Base-by-base conservation (phyloP, 164 flowering plant genomes). In the Umbellularia californica region DNA sequence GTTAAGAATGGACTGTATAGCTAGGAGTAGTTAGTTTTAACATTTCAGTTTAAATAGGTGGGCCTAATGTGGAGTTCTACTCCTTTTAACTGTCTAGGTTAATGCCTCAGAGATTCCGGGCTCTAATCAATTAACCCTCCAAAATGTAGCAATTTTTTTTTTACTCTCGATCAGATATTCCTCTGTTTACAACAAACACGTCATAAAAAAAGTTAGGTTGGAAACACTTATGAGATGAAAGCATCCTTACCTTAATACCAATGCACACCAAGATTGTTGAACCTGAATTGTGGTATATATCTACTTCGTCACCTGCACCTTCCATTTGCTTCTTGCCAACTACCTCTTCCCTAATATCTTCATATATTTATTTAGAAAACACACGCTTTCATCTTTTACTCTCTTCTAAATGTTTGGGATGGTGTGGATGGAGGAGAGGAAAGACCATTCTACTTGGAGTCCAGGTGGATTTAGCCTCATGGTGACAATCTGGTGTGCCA, bases 401-500 rank as follows among this genome's bases (percentile, higher is more conserved):
- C n/a, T 24, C 19, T 25, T 23, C 33, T 20, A 15, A 13, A 50
- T 24, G 3, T 60, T 20, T 47, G 23, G 50, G 12, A 33, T 65
- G 20, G 27, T 14, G 11, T 20, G 51, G 50, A 58, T 25, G 50
- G 50, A 71, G 47, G 30, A 58, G 52, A 5, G 62, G 65, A 60
- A 65, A 15, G 78, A 69, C 79, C 11, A 20, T 55, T 12, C 77
- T 67, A 67, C 50, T 51, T 12, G 58, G 60, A 76, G 33, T 41
- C 13, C 65, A 58, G 74, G 63, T 52, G 86, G 79, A 51, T 78
- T 41, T 68, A 77, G 58, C 74, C 50, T 80, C 77, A 78, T 80
- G 3, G 28, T 74, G 74, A 52, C 81, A 50, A 5, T 86, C 64
- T 75, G 72, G 64, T 77, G 83, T 81, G 71, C 79, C 67, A 68